A percentile compares a stretch with the other conserved stretches of the same genome.
These are phyloP conservation scores for Spiromastix sp. DNA, from an alignment of 2,329 filamentous ascomycete species.

Conservation along the genomic window DNA sequence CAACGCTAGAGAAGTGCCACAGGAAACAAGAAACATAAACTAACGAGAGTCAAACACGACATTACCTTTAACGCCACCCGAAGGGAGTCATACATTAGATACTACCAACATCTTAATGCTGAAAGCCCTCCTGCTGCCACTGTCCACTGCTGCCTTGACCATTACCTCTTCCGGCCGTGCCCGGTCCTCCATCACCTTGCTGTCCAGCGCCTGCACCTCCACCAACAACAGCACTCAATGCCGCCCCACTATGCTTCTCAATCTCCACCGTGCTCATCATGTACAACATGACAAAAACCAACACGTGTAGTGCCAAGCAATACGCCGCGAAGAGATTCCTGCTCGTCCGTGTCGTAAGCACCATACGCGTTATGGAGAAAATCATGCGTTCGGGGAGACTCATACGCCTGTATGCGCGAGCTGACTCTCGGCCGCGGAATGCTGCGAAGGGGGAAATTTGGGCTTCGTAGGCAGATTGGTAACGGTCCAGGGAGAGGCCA, in stretches of 20 bases:
- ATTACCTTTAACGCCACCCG: too few species aligned
- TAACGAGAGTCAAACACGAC: too few species aligned
- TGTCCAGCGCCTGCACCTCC: constrained; percentile 29
- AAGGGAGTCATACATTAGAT: too few species aligned
- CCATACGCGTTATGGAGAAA: constrained; percentile 81
- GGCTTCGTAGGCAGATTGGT: constrained; percentile 85
- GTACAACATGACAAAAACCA: constrained; percentile 81
- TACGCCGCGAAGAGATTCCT: constrained; percentile 91
- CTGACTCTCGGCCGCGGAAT: constrained; percentile 86
- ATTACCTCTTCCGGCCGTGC: constrained; percentile 25
- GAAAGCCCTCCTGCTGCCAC: constrained; percentile 56
- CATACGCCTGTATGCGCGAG: constrained; percentile 86
- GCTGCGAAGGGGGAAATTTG: constrained; percentile 93
- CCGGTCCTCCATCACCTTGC: constrained; percentile 20
- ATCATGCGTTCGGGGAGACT: constrained; percentile 81
- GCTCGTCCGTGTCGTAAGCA: constrained; percentile 80
- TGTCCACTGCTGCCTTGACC: too few species aligned
- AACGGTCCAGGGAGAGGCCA: constrained; percentile 66
- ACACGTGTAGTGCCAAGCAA: constrained; percentile 74
- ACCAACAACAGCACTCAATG: constrained; percentile 41
- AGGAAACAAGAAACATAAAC: too few species aligned
- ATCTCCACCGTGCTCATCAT: constrained; percentile 59
- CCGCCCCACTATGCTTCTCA: constrained; percentile 50
- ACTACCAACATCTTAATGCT: too few species aligned
- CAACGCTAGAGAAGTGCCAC: too few species aligned